These are phyloP conservation scores for Mycena polygramma DNA, from an alignment of 768 basidiomycete species.

Conservation along the genomic window DNA sequence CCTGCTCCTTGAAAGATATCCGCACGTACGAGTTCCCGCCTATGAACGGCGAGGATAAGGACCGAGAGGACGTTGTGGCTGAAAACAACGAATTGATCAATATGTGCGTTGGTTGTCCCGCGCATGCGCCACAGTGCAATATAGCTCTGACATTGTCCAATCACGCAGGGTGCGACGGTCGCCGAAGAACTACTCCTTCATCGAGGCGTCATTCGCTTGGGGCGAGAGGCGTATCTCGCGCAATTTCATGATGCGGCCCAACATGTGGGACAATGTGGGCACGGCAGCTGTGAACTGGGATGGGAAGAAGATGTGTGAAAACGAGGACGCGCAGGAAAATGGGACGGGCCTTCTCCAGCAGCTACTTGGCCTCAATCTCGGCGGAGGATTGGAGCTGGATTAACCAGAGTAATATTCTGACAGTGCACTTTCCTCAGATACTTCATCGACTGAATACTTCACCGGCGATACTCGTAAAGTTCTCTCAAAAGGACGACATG, in stretches of 20 bases:
- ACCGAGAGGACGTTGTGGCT: conserved; percentile 24
- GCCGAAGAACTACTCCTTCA: conserved; percentile 27
- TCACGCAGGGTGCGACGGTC: conserved; percentile 23
- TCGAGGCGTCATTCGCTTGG: conserved; percentile 26
- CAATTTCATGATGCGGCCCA: conserved; percentile 26
- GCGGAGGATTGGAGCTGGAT: too few relatives aligned
- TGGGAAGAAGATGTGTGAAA: conserved; percentile 22
- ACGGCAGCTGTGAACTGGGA: not conserved
- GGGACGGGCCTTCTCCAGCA: not conserved
- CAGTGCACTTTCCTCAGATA: too few relatives aligned
- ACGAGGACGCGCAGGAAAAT: conserved; percentile 27
- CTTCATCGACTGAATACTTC: too few relatives aligned
- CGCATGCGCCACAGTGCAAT: too few relatives aligned
- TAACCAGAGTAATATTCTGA: too few relatives aligned
- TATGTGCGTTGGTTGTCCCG: conserved; percentile 11
- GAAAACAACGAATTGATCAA: conserved; percentile 32
- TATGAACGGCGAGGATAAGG: conserved; percentile 4
- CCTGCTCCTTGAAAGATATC: conserved; percentile 33
- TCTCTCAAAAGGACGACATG: too few relatives aligned
- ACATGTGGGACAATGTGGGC: conserved; percentile 3
- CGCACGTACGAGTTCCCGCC: conserved; percentile 33
- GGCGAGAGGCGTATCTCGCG: conserved; percentile 20
- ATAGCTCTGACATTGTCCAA: not conserved
- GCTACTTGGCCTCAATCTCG: not conserved
- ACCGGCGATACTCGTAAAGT: too few relatives aligned